Conservation (phyloP, 78 protist species). For the Polysphondylium violaceum region DNA sequence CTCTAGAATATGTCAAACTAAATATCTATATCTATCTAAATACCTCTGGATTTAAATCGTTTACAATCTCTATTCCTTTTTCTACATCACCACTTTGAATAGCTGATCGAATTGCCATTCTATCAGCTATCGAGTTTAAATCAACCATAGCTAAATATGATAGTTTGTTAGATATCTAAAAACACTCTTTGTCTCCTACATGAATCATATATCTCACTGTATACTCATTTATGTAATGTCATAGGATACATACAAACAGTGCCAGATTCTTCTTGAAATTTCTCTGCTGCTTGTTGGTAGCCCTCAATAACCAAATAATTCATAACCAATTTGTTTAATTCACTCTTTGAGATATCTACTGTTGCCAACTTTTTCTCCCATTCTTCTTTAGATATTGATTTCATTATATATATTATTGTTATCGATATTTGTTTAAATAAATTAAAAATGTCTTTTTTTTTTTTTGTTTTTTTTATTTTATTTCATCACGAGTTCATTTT, state of each 20-base stretch:
- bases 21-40: not conserved
- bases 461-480: too few species aligned
- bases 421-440: too few species aligned
- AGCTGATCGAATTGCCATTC: conserved; percentile 78
- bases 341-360: conserved; percentile 51
- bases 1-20: not conserved
- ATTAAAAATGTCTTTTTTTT: too few species aligned
- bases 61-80: conserved; percentile 89
- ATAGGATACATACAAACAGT: conserved; percentile 52
- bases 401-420: too few species aligned
- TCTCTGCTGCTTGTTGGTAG: conserved; percentile 89
- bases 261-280: conserved; percentile 88
- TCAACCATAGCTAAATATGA: conserved; percentile 56
- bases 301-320: conserved; percentile 95
- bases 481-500: too few species aligned
- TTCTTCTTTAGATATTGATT: conserved; percentile 14
- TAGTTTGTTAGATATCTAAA: not conserved
- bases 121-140: conserved; percentile 77
- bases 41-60: conserved; percentile 92
- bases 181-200: not conserved
- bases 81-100: conserved; percentile 90
- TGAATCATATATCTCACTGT: not conserved
- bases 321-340: conserved; percentile 90
- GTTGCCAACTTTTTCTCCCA: conserved; percentile 54
- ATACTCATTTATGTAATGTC: not conserved